Percentiles rank a stretch among this genome's conserved stretches.
Conservation (phyloP, 2,329 filamentous ascomycete genomes). For the Alternaria viburni region DNA sequence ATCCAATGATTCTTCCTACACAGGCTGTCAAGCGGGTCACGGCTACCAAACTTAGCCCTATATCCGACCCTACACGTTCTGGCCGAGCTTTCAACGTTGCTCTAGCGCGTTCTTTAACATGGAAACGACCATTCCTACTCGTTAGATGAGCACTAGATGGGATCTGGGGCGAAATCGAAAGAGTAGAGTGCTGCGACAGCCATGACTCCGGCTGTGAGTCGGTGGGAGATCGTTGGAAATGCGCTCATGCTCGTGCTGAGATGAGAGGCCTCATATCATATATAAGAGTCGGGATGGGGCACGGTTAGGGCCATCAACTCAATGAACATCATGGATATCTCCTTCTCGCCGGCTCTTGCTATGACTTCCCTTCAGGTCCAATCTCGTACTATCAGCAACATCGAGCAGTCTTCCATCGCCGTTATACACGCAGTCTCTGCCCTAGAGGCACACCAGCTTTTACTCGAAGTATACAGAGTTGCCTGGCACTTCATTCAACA, state of each 20-base stretch:
- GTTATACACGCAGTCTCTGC: neutral
- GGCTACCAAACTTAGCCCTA: constrained; percentile 19
- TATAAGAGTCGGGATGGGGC: constrained; percentile 10
- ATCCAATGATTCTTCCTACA: constrained; percentile 10
- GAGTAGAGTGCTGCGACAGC: constrained; percentile 13
- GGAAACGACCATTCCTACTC: constrained; percentile 14
- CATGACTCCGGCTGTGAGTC: constrained; percentile 7
- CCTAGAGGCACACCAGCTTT: neutral
- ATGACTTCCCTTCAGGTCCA: neutral
- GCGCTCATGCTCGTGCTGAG: constrained; percentile 10
- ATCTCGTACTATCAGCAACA: neutral
- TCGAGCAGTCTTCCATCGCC: neutral
- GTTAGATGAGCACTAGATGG: constrained; percentile 2
- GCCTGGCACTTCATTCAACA: neutral
- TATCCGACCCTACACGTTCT: constrained; percentile 13
- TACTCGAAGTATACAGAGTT: neutral
- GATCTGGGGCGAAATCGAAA: constrained; percentile 17
- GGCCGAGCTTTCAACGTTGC: constrained; percentile 12
- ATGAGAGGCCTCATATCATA: constrained; percentile 13
- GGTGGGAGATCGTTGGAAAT: constrained; percentile 3
- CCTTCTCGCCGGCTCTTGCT: neutral
- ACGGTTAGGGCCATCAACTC: neutral
- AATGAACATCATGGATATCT: constrained; percentile 2
- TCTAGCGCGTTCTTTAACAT: constrained; percentile 7
- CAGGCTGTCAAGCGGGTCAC: neutral